Conservation (phyloP, 73 alveolate genomes). For the Paramecium bursaria region DNA sequence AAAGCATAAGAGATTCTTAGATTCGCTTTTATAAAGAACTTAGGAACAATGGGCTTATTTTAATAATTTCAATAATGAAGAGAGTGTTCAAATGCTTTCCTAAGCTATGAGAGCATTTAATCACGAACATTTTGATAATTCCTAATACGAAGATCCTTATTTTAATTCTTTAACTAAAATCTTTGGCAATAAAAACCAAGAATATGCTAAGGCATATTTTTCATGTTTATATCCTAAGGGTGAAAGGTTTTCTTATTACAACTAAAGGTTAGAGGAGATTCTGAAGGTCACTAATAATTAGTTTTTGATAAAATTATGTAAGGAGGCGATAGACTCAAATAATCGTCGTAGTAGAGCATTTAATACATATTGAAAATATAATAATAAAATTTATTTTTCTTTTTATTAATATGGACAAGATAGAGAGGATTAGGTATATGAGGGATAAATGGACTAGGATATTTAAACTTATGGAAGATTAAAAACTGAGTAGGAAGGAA, state of each 20-base stretch:
- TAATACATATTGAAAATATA: too few species aligned
- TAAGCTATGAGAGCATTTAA: slow-evolving; percentile 61
- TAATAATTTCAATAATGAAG: slow-evolving; percentile 18
- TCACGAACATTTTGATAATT: slow-evolving; percentile 43
- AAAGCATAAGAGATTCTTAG: slow-evolving; percentile 44
- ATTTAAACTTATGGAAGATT: too few species aligned
- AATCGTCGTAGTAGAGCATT: too few species aligned
- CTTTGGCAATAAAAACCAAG: slow-evolving; percentile 37
- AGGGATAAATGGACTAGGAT: too few species aligned
- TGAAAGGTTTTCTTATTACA: background rate
- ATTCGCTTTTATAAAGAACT: too few species aligned
- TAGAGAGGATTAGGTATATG: too few species aligned
- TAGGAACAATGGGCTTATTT: slow-evolving; percentile 45
- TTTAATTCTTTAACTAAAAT: slow-evolving; percentile 3
- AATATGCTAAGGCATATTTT: slow-evolving; percentile 51
- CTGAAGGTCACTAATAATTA: slow-evolving; percentile 5
- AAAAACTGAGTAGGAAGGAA: too few species aligned
- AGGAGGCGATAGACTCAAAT: slow-evolving; percentile 44
- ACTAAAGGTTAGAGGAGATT: background rate
- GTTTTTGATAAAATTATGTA: slow-evolving; percentile 12
- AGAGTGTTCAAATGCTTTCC: slow-evolving; percentile 25
- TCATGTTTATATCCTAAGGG: slow-evolving; percentile 25
- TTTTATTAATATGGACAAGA: too few species aligned
- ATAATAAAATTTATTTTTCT: too few species aligned
- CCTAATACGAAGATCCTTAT: background rate